These are phyloP conservation scores for Neurospora africana DNA, from an alignment of 495 filamentous ascomycete genomes.

Conservation along the genomic window DNA sequence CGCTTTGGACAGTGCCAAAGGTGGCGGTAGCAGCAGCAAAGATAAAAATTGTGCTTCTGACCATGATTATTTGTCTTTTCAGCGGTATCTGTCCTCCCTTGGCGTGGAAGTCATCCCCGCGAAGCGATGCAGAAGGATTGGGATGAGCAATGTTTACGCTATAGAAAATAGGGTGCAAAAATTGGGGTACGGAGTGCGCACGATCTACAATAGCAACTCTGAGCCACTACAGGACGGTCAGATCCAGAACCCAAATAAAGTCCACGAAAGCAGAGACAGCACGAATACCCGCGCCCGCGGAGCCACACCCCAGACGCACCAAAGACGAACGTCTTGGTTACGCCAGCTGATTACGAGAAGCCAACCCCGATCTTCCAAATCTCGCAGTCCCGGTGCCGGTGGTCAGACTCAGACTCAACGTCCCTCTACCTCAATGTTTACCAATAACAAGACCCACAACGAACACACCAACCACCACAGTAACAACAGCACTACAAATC, in stretches of 20 bases:
- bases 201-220: neutral
- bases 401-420: neutral
- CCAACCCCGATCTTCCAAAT: neutral
- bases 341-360: neutral
- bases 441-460: neutral
- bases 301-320: neutral
- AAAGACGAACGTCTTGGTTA: neutral
- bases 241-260: neutral
- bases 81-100: neutral
- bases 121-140: neutral
- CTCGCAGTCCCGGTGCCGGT: neutral
- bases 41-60: neutral
- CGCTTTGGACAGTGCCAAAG: neutral
- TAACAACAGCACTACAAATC: neutral
- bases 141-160: neutral
- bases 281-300: neutral
- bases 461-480: neutral
- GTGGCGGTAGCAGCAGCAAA: neutral
- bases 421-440: neutral
- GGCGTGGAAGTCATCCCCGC: neutral
- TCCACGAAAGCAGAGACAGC: neutral
- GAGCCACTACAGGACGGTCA: neutral
- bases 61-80: neutral
- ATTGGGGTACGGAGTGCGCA: neutral
- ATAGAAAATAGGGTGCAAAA: neutral